Evolutionary conservation across 1,139 yeast species (phyloP).

Genomic region (Eremothecium coryli): DNA sequence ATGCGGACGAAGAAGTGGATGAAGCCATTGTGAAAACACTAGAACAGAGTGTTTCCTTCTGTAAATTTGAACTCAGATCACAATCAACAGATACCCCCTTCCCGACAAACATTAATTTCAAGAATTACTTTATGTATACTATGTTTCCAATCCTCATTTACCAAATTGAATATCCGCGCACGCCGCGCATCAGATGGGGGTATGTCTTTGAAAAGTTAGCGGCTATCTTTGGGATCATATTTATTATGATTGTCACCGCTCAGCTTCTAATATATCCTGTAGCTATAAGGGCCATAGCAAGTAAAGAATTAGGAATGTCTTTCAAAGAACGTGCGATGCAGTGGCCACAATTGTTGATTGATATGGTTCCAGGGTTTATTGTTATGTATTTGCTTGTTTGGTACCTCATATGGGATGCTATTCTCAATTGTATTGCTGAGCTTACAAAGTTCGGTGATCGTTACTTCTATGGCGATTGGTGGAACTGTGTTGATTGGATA

Average conservation of each 20-base stretch:
- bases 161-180: conserved; percentile 72
- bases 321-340: conserved; percentile 36
- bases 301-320: conserved; percentile 39
- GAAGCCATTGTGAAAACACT: conserved; percentile 30
- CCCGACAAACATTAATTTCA: conserved; percentile 61
- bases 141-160: conserved; percentile 91
- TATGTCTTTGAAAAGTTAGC: conserved; percentile 62
- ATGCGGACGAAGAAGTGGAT: conserved; percentile 9
- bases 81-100: conserved; percentile 40
- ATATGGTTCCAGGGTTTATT: conserved; percentile 70
- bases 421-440: conserved; percentile 82
- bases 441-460: conserved; percentile 79
- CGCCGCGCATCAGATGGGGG: conserved; percentile 53
- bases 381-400: conserved; percentile 69
- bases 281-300: conserved; percentile 48
- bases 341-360: conserved; percentile 59
- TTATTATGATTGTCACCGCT: conserved; percentile 73
- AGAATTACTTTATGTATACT: conserved; percentile 63
- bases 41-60: conserved; percentile 46
- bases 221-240: conserved; percentile 81
- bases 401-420: conserved; percentile 91
- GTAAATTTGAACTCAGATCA: conserved; percentile 51
- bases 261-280: conserved; percentile 72
- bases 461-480: conserved; percentile 92
- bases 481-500: conserved; percentile 93